Evolutionary conservation across 768 basidiomycete genomes (phyloP), one percentile per base, ranked within the genome.

Genomic region (Amanita pseudoporphyria): DNA sequence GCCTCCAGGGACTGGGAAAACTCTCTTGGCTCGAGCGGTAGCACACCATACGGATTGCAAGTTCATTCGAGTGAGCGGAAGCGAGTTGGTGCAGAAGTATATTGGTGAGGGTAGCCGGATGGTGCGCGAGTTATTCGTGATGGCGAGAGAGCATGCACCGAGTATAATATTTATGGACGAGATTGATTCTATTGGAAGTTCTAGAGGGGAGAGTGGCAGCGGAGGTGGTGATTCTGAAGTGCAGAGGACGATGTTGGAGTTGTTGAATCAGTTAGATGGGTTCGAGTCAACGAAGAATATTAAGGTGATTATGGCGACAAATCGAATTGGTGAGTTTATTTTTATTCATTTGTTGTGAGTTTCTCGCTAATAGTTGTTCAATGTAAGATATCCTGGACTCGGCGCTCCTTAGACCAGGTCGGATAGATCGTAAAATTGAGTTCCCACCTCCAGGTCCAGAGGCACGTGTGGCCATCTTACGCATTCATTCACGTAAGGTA

Each of bases 151-250:
- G 64, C 92, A 96, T 60, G 95, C 95, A 30, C 95, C 95, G 31
- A 88, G 87, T 65, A 96, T 98, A 69, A 96, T 98, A 63, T 97
- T 98, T 73, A 96, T 98, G 94, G 95, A 97, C 64, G 95, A 97
- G 69, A 97, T 98, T 55, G 95, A 98, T 68, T 92, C 89, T 16
- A 98, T 98, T 60, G 95, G 95, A 48, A 87, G 84, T 54, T 91
- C 90, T 54, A 69, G 94, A 62, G 91, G 94, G 9, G 89, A 93
- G 62, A 83, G 94, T 60, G 91, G 94, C 14, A 87, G 88, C 44
- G 87, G 88, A 18, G 83, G 83, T 36, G 88, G 89, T 1, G 89
- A 93, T 59, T 87, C 84, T 3, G 90, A 92, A 64, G 89, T 91
- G 52, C 88, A 93, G 70, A 70, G 89, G 48, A 93, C 89, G 50